These are phyloP conservation scores for Agrocybe chaxingu DNA, from an alignment of 768 basidiomycete species.

Conservation along the genomic window DNA sequence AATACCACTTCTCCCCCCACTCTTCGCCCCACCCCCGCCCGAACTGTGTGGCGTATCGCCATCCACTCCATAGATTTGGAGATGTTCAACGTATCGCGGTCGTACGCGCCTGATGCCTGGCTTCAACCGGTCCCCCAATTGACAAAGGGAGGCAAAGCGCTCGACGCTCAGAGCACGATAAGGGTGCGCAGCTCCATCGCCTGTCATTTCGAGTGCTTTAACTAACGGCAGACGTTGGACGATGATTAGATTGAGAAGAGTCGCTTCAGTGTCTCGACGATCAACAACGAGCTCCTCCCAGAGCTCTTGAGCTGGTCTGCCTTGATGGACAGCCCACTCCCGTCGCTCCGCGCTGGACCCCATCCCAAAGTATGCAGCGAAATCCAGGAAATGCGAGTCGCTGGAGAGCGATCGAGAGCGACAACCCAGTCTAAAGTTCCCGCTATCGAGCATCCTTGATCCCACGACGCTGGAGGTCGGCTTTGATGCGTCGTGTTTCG, in stretches of 20 bases:
- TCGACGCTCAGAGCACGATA: constrained; percentile 7
- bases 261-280: constrained; percentile 19
- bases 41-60: neutral
- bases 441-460: constrained; percentile 26
- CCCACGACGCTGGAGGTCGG: constrained; percentile 33
- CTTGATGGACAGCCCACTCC: constrained; percentile 17
- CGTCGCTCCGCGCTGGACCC: constrained; percentile 16
- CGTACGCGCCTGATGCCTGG: constrained; percentile 16
- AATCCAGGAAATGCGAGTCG: constrained; percentile 16
- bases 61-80: neutral
- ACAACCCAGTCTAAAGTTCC: neutral
- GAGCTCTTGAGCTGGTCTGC: constrained; percentile 28
- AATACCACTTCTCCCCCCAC: constrained; percentile 5
- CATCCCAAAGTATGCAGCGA: constrained; percentile 25
- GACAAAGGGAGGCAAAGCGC: constrained; percentile 6
- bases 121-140: constrained; percentile 5
- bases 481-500: constrained; percentile 34
- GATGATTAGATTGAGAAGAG: constrained; percentile 9
- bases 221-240: neutral
- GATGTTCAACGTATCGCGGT: constrained; percentile 19
- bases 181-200: constrained; percentile 6
- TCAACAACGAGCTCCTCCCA: constrained; percentile 26
- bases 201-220: neutral
- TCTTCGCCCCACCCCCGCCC: constrained; percentile 6
- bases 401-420: constrained; percentile 3